Evolutionary conservation across 2,329 filamentous ascomycete genomes (phyloP), one percentile per base, ranked within the genome.

Genomic region (Botrytis pseudocinerea): DNA sequence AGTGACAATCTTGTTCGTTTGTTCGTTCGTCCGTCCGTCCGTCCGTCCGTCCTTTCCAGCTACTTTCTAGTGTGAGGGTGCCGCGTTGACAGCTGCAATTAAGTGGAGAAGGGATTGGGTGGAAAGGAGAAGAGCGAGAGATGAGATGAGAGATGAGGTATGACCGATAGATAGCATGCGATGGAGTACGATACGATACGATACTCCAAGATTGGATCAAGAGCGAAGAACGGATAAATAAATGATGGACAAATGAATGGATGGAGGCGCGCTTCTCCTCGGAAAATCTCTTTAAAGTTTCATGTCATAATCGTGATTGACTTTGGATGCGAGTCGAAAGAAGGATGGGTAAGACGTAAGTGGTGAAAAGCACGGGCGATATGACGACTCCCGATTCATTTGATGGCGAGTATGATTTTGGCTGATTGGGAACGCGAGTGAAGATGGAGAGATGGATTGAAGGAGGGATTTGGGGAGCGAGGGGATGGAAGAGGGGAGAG

Each of bases 71-170:
- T 22, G 40, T 63, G n/a, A 44, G 20, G 20, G 28, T 54, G 51
- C 22, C 38, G 38, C 60, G 60, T 62, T 62, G 61, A 63, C 61
- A 44, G 61, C n/a, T 63, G n/a, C 61, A 44, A 42, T 16, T 28
- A 63, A 63, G 61, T 63, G 61, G 61, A 63, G 38, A 63, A 14
- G 48, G 46, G 48, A 51, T 25, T 25, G 25, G 35, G n/a, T 28
- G 32, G 12, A 44, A 18, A 42, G n/a, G 40, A 63, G 40, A 12
- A 40, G 38, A 44, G 35, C 4, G 7, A 8, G 35, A 38, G 35
- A 38, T 38, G 32, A 32, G 32, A n/a, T n/a, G n/a, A n/a, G n/a
- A n/a, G n/a, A n/a, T n/a, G n/a, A n/a, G n/a, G n/a, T n/a, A n/a
- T n/a, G n/a, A n/a, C n/a, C n/a, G n/a, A n/a, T n/a, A n/a, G n/a